phyloP scores from a whole-genome alignment of 345 rosid species.

The Syzygium grande region DNA sequence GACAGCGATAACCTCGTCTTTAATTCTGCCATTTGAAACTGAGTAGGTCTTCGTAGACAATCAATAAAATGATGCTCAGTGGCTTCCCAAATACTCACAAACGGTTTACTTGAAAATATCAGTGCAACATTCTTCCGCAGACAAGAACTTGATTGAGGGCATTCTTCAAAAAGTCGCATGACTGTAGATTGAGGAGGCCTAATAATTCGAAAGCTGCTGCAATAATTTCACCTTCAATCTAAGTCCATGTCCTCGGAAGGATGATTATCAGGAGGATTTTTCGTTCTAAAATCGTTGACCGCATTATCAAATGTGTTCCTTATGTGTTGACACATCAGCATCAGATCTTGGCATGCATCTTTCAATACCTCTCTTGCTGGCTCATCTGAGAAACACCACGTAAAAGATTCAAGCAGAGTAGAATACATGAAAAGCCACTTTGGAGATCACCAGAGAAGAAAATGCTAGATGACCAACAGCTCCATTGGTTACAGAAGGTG shows the following conservation, averaged over 20 bases:
- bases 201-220: background rate
- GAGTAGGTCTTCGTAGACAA: background rate
- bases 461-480: too few relatives aligned
- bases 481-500: too few relatives aligned
- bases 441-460: too few relatives aligned
- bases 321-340: too few relatives aligned
- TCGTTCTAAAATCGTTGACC: constrained; percentile 27
- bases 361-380: constrained; percentile 22
- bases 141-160: background rate
- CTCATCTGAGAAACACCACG: constrained; percentile 38
- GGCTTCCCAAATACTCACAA: background rate
- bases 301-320: constrained; percentile 27
- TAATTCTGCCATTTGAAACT: background rate
- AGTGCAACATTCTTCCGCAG: background rate
- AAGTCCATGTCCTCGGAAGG: constrained; percentile 3
- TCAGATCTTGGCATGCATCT: too few relatives aligned
- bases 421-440: background rate
- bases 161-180: background rate
- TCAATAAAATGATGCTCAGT: background rate
- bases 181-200: background rate
- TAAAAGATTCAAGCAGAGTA: background rate
- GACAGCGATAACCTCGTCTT: background rate
- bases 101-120: background rate
- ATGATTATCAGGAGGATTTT: background rate
- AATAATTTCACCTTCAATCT: background rate